Evolutionary conservation across 1,139 yeast species (phyloP), one percentile per base, ranked within the genome.

Genomic region (Zygotorulaspora mrakii): DNA sequence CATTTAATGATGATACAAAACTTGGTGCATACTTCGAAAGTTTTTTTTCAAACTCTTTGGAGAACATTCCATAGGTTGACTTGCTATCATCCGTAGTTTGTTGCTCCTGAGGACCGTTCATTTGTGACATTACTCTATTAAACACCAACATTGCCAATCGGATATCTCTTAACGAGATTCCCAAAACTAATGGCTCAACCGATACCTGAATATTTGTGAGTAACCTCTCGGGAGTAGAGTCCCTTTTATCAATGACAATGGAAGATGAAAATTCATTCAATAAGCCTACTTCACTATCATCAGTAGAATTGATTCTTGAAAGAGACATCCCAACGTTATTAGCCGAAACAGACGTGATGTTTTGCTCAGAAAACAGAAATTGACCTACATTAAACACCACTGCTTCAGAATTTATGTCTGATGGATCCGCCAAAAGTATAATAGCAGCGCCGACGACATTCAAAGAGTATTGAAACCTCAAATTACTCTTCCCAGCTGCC

Each of bases 261-360:
- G 89, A 78, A 5, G 88, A 65, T 1, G 95, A 82, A 62, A 91
- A 91, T 55, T 91, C 96, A 61, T 94, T 97, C 47, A 94, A 71
- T 26, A 94, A 74, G 45, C 96, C 69, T 38, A 89, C 68, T 34
- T 80, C 71, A 39, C 73, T 72, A 9, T 73, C 72, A 17, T 80
- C 79, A 42, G 73, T 71, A 8, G 75, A 64, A 49, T 82, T 74
- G 95, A 94, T 89, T 17, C 69, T 72, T 37, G 89, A 78, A 49
- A 91, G 67, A 54, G 84, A 94, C 81, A 94, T 78, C 1, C 98
- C 97, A 40, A 88, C 76, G 47, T 84, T 85, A 50, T 81, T 77
- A 1, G 86, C 82, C 12, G 89, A 79, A 6, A 88, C 61, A 1
- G 89, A 76, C 1, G 54, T 42, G 2, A 77, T 71, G 45, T 79